Percentiles rank a stretch among this genome's conserved stretches.
Conservation (phyloP, 2,329 filamentous ascomycete species). For the Fonsecaea erecta region DNA sequence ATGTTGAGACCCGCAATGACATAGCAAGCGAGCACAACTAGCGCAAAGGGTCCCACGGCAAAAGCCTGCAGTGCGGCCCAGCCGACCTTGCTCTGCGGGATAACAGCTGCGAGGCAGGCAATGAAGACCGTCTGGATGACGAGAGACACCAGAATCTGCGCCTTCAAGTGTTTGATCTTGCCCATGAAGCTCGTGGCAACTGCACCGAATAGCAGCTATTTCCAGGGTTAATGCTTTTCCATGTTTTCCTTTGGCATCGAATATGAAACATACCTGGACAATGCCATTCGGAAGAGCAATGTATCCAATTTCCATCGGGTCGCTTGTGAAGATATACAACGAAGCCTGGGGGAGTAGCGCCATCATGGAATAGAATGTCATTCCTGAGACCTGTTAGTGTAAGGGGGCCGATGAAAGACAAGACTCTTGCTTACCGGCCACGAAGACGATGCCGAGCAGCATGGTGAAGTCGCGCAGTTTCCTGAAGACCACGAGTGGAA, state of each 20-base stretch:
- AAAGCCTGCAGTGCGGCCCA: slow-evolving; percentile 35
- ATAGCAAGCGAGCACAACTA: slow-evolving; percentile 4
- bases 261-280: background rate
- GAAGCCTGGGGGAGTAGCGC: slow-evolving; percentile 3
- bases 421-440: background rate
- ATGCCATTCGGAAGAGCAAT: slow-evolving; percentile 2
- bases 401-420: background rate
- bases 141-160: slow-evolving; percentile 21
- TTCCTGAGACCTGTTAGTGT: background rate
- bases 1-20: slow-evolving; percentile 15
- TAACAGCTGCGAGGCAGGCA: slow-evolving; percentile 22
- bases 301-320: slow-evolving; percentile 6
- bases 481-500: background rate
- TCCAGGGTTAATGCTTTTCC: background rate
- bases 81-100: slow-evolving; percentile 20
- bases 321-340: background rate
- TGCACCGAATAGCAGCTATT: slow-evolving; percentile 12
- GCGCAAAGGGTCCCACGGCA: slow-evolving; percentile 2
- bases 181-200: slow-evolving; percentile 13
- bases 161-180: slow-evolving; percentile 14
- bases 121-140: slow-evolving; percentile 35
- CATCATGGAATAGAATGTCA: slow-evolving; percentile 9
- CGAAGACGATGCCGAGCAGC: background rate
- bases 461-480: slow-evolving; percentile 3
- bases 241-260: background rate